Base-by-base conservation (phyloP, 2,329 filamentous ascomycete species). In the Phialophora chinensis region DNA sequence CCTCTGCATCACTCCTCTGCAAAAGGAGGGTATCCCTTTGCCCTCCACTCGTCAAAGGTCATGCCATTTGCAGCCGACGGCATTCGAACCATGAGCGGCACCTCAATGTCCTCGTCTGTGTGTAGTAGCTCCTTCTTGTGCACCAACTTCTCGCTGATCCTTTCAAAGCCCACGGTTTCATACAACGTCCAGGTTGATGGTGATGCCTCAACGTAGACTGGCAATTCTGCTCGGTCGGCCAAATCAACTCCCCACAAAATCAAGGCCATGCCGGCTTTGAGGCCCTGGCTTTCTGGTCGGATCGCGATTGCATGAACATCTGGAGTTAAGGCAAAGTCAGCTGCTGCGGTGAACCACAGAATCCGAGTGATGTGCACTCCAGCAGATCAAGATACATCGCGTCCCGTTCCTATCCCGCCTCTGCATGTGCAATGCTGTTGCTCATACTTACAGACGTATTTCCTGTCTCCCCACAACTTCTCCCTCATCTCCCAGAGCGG, bases 301-400 rank as follows among this genome's bases (percentile, higher is more conserved):
- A 84, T 78, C n/a, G 78, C 81, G 60, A 83, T 79, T 33, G 82
- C 80, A 67, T 84, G 82, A 47, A 74, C 74, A 68, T 80, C 78
- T 79, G 42, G 4, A 14, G 29, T 33, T 11, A 33, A 33, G 31
- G 31, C 31, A 33, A 33, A 33, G 31, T 33, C 31, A 33, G 31
- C 31, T 33, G 31, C 31, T 33, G 31, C 8, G 31, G 31, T 11
- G 8, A 33, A 11, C 8, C 31, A 11, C 31, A 33, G 8, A 33
- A 33, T 11, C 31, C 8, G 31, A 33, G 8, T 33, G 31, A 11
- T 33, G 31, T 33, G 8, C 29, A 31, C 29, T 31, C 29, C 29
- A 7, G 29, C 31, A 33, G 10, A 33, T 33, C 31, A 33, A 33
- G 31, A 33, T 33, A 33, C 31, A 33, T 33, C 8, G 31, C 31